Percentiles rank a stretch among this genome's conserved stretches.
Conservation (phyloP, 371 early-diverging fungal genomes). For the Rhizopus sp. region DNA sequence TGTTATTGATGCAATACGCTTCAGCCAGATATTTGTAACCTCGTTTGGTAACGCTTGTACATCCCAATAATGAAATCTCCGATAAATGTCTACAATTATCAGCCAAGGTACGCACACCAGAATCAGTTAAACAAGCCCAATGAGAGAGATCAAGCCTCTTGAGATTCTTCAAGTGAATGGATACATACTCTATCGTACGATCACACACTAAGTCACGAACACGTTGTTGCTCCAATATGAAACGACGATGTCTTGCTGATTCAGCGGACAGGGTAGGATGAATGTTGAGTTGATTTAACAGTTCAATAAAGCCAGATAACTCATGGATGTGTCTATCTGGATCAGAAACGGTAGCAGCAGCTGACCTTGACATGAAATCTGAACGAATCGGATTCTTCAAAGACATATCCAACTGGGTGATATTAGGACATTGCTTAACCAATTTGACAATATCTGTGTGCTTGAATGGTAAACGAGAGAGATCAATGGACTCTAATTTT, state of each 20-base stretch:
- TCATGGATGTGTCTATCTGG: slow-evolving; percentile 5
- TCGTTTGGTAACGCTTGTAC: not conserved
- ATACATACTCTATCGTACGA: slow-evolving; percentile 20
- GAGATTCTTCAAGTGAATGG: slow-evolving; percentile 18
- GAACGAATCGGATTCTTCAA: slow-evolving; percentile 15
- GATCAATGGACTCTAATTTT: slow-evolving; percentile 28
- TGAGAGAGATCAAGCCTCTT: slow-evolving; percentile 26
- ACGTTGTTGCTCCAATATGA: slow-evolving; percentile 11
- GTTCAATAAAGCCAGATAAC: slow-evolving; percentile 24
- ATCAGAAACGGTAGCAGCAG: not conserved
- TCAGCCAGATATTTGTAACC: not conserved
- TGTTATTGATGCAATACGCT: no score
- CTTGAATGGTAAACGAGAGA: slow-evolving; percentile 24
- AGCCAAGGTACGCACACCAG: not conserved
- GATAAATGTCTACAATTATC: not conserved
- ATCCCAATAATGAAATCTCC: not conserved
- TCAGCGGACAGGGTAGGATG: slow-evolving; percentile 16
- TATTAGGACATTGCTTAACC: slow-evolving; percentile 25
- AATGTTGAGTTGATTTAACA: slow-evolving; percentile 19
- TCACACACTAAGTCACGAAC: slow-evolving; percentile 19
- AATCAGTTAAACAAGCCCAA: slow-evolving; percentile 30
- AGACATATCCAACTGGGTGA: slow-evolving; percentile 20
- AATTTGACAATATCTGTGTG: slow-evolving; percentile 22
- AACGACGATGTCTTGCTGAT: slow-evolving; percentile 17
- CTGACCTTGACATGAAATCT: no score